Evolutionary conservation across 495 filamentous ascomycete species (phyloP), one percentile per base, ranked within the genome.

Genomic region (Trichoderma orchidacearum): DNA sequence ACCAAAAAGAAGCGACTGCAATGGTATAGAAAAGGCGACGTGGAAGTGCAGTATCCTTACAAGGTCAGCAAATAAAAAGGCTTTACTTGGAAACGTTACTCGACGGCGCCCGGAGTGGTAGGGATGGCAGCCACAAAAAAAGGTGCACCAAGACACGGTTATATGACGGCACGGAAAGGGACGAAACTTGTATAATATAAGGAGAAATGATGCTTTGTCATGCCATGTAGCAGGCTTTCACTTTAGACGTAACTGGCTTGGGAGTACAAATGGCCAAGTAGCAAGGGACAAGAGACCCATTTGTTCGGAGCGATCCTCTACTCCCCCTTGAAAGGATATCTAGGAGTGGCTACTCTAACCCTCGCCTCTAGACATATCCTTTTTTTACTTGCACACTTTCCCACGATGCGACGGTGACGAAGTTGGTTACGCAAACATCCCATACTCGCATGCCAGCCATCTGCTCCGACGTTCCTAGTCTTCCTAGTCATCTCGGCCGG

Each of bases 1-100:
- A 91, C 76, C 51, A 95, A 95, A 79, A 90, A 86, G 80, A 87
- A 84, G 78, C 81, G 81, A 67, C 91, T 92, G 78, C 80, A 96
- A 58, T 92, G 85, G 82, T 65, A 85, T 60, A 81, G 87, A 62
- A 96, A 95, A 80, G 56, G 56, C 21, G 91, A 89, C 68, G 86
- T 89, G 70, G 75, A 79, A 54, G 75, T 90, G 25, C 66, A 68
- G 60, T 95, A 91, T 67, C 90, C 90, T 11, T 95, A 80, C 69
- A 92, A 88, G 41, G 77, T 15, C 48, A 30, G 34, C 27, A 29
- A 61, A 63, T 51, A 55, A 58, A 23, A n/a, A n/a, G n/a, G 25
- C 3, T 13, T 13, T 8, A 3, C 5, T 52, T 7, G 18, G 50
- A 2, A 7, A 27, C 11, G 30, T 36, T 36, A n/a, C n/a, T n/a